Conservation (phyloP, 2,329 filamentous ascomycete species). For the Graphilbum fragrans region DNA sequence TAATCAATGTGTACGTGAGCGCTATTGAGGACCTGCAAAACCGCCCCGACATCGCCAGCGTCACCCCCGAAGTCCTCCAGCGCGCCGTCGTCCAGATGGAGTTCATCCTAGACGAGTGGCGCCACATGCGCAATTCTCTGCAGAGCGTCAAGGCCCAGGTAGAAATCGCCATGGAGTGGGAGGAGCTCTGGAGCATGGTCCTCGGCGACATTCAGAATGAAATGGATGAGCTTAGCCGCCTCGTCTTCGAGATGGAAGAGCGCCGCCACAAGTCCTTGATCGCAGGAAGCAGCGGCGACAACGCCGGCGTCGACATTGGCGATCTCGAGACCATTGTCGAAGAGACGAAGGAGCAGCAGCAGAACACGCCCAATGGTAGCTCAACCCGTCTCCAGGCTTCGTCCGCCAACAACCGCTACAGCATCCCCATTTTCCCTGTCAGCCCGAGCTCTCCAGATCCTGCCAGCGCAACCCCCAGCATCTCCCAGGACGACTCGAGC, state of each 20-base stretch:
- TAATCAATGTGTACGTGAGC: constrained; percentile 84
- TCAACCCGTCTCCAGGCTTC: constrained; percentile 32
- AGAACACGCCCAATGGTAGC: neutral
- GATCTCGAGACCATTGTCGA: constrained; percentile 91
- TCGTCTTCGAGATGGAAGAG: constrained; percentile 98
- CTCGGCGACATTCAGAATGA: constrained; percentile 88
- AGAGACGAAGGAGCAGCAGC: constrained; percentile 49
- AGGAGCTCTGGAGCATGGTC: constrained; percentile 90
- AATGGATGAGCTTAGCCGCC: constrained; percentile 42
- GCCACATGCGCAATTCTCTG: constrained; percentile 64
- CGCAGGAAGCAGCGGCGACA: constrained; percentile 41
- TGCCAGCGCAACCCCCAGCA: constrained; percentile 23
- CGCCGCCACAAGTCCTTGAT: constrained; percentile 70
- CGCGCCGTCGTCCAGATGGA: constrained; percentile 83
- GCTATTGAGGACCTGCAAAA: constrained; percentile 88
- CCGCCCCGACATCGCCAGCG: constrained; percentile 60
- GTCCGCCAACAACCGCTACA: constrained; percentile 51
- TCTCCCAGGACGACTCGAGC: constrained; percentile 71
- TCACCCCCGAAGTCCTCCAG: constrained; percentile 60
- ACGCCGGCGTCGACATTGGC: constrained; percentile 64
- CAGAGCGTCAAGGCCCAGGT: constrained; percentile 79
- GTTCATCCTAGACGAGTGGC: constrained; percentile 71
- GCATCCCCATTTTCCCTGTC: constrained; percentile 50
- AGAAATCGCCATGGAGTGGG: constrained; percentile 97
- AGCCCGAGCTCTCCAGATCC: constrained; percentile 46